phyloP scores from a whole-genome alignment of 768 basidiomycete species.

The Tylopilus plumbeoviolaceoides region DNA sequence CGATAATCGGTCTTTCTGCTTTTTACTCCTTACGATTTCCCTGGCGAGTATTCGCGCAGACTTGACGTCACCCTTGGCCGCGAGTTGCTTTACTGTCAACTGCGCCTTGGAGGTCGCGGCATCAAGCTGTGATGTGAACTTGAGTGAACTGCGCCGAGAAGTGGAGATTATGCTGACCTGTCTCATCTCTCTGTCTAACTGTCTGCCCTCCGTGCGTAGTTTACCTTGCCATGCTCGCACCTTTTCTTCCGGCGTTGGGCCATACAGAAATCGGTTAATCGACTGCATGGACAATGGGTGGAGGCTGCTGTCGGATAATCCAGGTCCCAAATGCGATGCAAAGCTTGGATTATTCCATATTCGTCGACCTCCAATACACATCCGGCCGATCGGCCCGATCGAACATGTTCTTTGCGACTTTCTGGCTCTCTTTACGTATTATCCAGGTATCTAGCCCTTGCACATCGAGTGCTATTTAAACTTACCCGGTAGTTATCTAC shows the following conservation, averaged over 20 bases:
- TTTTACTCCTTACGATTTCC: slow-evolving; percentile 92
- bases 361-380: not conserved
- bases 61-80: slow-evolving; percentile 86
- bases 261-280: slow-evolving; percentile 92
- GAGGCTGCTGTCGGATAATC: no score
- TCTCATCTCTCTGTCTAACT: slow-evolving; percentile 90
- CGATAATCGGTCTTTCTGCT: slow-evolving; percentile 89
- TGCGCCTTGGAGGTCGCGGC: slow-evolving; percentile 76
- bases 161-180: slow-evolving; percentile 58
- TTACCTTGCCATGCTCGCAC: slow-evolving; percentile 89
- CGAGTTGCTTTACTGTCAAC: slow-evolving; percentile 79
- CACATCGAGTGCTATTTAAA: not conserved
- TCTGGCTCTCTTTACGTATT: not conserved
- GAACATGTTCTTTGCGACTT: not conserved
- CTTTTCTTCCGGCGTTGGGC: slow-evolving; percentile 92
- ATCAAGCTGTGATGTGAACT: slow-evolving; percentile 58
- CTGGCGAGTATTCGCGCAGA: slow-evolving; percentile 88
- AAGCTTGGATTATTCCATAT: slow-evolving; percentile 1
- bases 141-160: slow-evolving; percentile 9
- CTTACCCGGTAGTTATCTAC: no score
- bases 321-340: slow-evolving; percentile 12
- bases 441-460: not conserved
- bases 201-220: slow-evolving; percentile 75
- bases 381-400: not conserved
- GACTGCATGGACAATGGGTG: slow-evolving; percentile 56